Base-by-base conservation (phyloP, 1,284 basidiomycete species). In the Apiotrichum montevideense region DNA sequence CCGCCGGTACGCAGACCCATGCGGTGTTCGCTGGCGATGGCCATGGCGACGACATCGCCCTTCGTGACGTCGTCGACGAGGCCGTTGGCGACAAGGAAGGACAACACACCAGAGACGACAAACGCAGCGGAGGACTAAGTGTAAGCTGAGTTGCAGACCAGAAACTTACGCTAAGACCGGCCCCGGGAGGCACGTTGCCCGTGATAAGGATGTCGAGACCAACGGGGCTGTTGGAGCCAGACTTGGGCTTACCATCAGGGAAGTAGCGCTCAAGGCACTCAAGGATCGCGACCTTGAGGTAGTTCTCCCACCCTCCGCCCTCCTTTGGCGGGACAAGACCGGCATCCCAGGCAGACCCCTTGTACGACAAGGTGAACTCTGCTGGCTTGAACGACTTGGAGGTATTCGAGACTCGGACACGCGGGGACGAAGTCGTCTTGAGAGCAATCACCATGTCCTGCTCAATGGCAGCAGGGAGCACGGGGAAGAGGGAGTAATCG, bases 361-460 rank as follows among this genome's bases (percentile, higher is more conserved):
- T 78, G 43, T 9, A 80, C 75, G 66, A 87, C 87, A 8, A 74
- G 71, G 63, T 81, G 81, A 5, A 80, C 79, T 15, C 76, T 67
- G 72, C 87, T 87, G 72, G 84, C 84, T 9, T 74, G 66, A 53
- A 67, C 44, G 51, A 56, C 0, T 56, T 40, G 45, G 84, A 78
- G 21, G 85, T 61, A 68, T 93, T 94, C 59, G 87, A 82, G 1
- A 83, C 83, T 43, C 61, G 70, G 41, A 67, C 58, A 35, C 46
- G 34, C 35, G 39, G 42, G 35, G 35, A 46, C 4, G 14, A 1
- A 10, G 51, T 52, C 13, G n/a, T 51, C 32, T 81, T 83, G 68
- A 87, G 86, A 0, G 90, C 90, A 63, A 93, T 86, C 44, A 93
- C 78, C 62, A 93, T 87, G 74, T 92, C 90, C 56, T 84, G 83